Percentiles rank a stretch among this genome's conserved stretches.
Conservation (phyloP, 345 rosid genomes). For the Sisymbrium altissimum region DNA sequence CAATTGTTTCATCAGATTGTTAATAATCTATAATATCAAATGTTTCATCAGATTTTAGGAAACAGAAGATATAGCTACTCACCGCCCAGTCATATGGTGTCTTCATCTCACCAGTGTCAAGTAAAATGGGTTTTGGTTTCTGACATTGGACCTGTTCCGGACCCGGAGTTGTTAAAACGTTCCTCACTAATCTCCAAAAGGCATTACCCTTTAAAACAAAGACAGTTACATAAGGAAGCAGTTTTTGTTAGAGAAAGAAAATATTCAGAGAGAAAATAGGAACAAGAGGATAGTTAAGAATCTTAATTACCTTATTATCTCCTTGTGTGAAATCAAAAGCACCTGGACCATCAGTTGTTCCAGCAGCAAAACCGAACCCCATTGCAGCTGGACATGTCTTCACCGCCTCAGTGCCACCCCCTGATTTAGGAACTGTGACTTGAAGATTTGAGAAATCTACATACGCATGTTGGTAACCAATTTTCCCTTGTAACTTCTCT, state of each 20-base stretch:
- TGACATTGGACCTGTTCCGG: constrained; percentile 76
- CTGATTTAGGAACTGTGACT: constrained; percentile 58
- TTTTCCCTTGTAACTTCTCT: constrained; percentile 63
- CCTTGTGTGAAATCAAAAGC: constrained; percentile 99
- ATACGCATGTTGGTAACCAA: constrained; percentile 74
- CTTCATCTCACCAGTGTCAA: constrained; percentile 98
- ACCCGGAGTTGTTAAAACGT: constrained; percentile 66
- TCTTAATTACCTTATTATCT: constrained; percentile 62
- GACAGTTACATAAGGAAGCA: not conserved
- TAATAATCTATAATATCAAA: not conserved
- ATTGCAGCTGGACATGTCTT: constrained; percentile 96
- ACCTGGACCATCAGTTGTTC: constrained; percentile 99
- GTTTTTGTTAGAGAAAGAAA: not conserved
- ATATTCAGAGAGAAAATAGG: not conserved
- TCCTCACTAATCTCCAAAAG: constrained; percentile 84
- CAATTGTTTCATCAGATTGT: not conserved
- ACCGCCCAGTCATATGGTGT: constrained; percentile 97
- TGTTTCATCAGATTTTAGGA: not conserved
- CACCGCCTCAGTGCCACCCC: constrained; percentile 64
- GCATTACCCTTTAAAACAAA: constrained; percentile 63
- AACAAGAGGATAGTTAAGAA: constrained; percentile 40
- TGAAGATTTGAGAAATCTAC: constrained; percentile 80
- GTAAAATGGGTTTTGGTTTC: constrained; percentile 88
- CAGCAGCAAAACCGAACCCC: constrained; percentile 98
- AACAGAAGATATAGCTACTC: constrained; percentile 33